Base-by-base conservation (phyloP, 2,329 filamentous ascomycete genomes). In the Colletotrichum ledebouriae region DNA sequence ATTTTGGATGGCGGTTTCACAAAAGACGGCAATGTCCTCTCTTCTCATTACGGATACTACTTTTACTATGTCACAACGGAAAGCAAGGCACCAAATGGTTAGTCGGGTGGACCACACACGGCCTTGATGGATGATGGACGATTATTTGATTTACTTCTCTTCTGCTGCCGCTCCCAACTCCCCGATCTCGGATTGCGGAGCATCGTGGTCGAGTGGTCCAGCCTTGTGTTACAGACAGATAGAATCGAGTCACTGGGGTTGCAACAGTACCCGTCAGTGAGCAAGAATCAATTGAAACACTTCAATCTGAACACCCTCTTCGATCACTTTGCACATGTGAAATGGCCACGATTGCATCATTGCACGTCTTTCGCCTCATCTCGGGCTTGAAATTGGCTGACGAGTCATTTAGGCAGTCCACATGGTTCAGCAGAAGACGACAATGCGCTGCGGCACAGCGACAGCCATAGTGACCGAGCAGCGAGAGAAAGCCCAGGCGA, bases 161-260 rank as follows among this genome's bases (percentile, higher is more conserved):
- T 69, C 64, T 22, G 64, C 68, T 70, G 63, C 63, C 67, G 63
- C 67, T 67, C 67, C 57, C 67, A 50, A 34, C 67, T 58, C 53
- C 56, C n/a, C 17, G 53, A 57, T 44, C 15, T 57, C 53, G 53
- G 53, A 57, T 56, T 37, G 37, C 53, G 61, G 66, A 66, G 66
- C 53, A 33, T 17, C 52, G 42, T 57, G 63, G 67, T 69, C 41
- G 63, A 69, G 57, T 63, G 67, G 67, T 66, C 17, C 63, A 52
- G 67, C 67, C 29, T 42, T 69, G 67, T 69, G 67, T 69, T 69
- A 67, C 68, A 69, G 59, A 69, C 64, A 68, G 37, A 55, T 59
- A 61, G 57, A 57, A 44, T 46, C 56, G 59, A 52, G 57, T 39
- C 47, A 55, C 53, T 25, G 61, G 57, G 61, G 44, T 59, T 46